Percentiles rank a stretch among this genome's conserved stretches.
Evolutionary conservation across 306 rosid genomes (phyloP).

Genomic region (Gleditsia sinensis): DNA sequence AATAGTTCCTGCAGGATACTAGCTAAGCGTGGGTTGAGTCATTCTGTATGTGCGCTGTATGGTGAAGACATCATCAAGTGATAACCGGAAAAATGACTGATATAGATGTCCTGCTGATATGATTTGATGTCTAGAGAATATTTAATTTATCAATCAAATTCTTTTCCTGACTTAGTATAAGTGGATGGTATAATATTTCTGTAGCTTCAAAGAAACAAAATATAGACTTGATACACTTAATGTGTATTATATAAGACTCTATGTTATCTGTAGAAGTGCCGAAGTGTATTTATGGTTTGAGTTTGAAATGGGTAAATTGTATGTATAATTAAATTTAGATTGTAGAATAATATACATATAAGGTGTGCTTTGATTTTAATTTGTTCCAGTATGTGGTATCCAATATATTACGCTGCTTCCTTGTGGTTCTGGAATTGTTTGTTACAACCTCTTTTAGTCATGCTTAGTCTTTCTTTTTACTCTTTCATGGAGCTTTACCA

Average conservation of each 20-base stretch:
- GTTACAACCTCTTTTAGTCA: slow-evolving; percentile 16
- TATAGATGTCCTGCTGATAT: neutral
- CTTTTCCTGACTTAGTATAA: neutral
- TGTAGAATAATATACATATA: slow-evolving; percentile 1
- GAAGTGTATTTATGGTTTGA: neutral
- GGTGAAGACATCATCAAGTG: neutral
- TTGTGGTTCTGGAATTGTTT: slow-evolving; percentile 15
- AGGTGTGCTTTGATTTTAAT: slow-evolving; percentile 10
- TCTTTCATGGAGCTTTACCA: slow-evolving; percentile 20
- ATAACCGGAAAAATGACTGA: neutral
- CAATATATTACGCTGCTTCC: slow-evolving; percentile 3
- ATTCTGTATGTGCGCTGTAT: neutral
- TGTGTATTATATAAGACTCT: neutral
- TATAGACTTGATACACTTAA: neutral
- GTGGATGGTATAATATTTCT: neutral
- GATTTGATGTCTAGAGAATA: slow-evolving; percentile 7
- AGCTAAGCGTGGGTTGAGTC: neutral
- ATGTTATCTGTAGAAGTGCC: neutral
- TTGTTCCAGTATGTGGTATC: slow-evolving; percentile 1
- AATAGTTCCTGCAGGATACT: neutral
- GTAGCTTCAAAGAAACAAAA: slow-evolving; percentile 5
- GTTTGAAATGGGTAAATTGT: slow-evolving; percentile 16
- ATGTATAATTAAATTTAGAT: neutral
- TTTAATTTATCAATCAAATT: neutral
- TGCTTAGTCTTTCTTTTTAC: slow-evolving; percentile 22